These are phyloP conservation scores for Pythium inflatum DNA, from an alignment of 352 stramenopile genomes.

Conservation along the genomic window DNA sequence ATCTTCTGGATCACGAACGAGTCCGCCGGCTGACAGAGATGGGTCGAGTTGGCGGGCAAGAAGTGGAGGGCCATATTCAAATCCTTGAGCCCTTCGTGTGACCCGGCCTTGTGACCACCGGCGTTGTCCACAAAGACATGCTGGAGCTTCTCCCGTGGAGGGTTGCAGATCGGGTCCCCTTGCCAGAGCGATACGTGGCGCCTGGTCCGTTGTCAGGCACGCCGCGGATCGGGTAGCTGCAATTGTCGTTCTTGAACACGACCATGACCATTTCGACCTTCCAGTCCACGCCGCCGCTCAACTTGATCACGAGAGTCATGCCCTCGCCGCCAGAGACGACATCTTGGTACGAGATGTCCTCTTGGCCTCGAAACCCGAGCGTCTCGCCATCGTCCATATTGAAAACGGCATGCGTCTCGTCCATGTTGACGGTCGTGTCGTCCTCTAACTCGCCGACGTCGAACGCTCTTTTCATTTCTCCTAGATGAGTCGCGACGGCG, in stretches of 20 bases:
- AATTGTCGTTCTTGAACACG: slow-evolving; percentile 32
- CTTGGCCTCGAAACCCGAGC: slow-evolving; percentile 17
- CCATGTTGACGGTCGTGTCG: slow-evolving; percentile 21
- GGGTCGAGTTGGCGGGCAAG: background rate
- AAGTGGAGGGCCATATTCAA: too few species aligned
- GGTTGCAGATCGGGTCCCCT: slow-evolving; percentile 9
- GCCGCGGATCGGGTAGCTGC: slow-evolving; percentile 33
- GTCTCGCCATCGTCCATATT: slow-evolving; percentile 26
- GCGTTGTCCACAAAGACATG: slow-evolving; percentile 16
- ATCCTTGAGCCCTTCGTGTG: too few species aligned
- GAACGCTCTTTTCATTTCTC: slow-evolving; percentile 10
- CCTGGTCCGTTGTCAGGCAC: slow-evolving; percentile 25
- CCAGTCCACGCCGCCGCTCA: background rate
- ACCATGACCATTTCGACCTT: slow-evolving; percentile 15
- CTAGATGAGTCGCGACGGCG: slow-evolving; percentile 21
- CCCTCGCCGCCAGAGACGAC: slow-evolving; percentile 22
- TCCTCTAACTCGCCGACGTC: slow-evolving; percentile 8
- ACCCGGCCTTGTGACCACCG: background rate
- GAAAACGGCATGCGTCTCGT: slow-evolving; percentile 29
- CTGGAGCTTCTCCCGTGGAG: background rate
- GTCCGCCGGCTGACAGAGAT: slow-evolving; percentile 11
- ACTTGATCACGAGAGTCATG: slow-evolving; percentile 4
- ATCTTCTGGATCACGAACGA: slow-evolving; percentile 8
- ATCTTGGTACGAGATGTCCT: slow-evolving; percentile 5
- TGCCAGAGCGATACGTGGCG: slow-evolving; percentile 31